Evolutionary conservation across 2,329 filamentous ascomycete genomes (phyloP), one percentile per base, ranked within the genome.

Genomic region (Calycina herbarum): DNA sequence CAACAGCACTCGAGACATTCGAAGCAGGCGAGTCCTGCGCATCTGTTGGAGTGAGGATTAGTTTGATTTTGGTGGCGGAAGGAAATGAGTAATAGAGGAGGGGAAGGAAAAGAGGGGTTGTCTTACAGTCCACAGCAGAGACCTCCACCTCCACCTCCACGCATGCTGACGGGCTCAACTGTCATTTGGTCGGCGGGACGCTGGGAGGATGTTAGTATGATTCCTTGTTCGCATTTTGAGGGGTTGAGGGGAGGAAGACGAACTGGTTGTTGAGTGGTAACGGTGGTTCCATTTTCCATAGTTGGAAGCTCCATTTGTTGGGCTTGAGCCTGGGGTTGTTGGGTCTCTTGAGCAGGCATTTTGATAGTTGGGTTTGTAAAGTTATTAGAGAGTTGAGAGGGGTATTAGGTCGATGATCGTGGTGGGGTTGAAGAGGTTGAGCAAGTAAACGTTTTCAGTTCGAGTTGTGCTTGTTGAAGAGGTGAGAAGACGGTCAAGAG

Each of bases 1-100:
- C 72, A 73, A 63, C 73, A 74, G 70, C 73, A 74, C 17, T 73
- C 69, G 62, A 69, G 69, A 66, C 73, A 74, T 59, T 74, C 73
- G 67, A 74, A 74, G 66, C 73, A 74, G 15, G 72, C 72, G 45
- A 73, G 67, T 51, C 71, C 73, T 20, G 73, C 73, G 56, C 73
- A 74, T 27, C 72, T 74, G 59, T 40, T 27, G 6, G 20, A 17
- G 33, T 2, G n/a, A 57, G 24, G 8, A 31, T 54, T 56, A 62
- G 42, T 17, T 29, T 54, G 17, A 15, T 15, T 33, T 54, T 40
- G 20, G 45, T n/a, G 1, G 6, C 1, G 15, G 42, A 11, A 8
- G 17, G 42, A n/a, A 29, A 29, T 29, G 15, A 7, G 42, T 17
- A n/a, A 45, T 17, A n/a, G 42, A 38, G 42, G 11, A 15, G 38